Evolutionary conservation across 2,329 filamentous ascomycete genomes (phyloP), one percentile per base, ranked within the genome.

Genomic region (Botrytis hyacinthi): DNA sequence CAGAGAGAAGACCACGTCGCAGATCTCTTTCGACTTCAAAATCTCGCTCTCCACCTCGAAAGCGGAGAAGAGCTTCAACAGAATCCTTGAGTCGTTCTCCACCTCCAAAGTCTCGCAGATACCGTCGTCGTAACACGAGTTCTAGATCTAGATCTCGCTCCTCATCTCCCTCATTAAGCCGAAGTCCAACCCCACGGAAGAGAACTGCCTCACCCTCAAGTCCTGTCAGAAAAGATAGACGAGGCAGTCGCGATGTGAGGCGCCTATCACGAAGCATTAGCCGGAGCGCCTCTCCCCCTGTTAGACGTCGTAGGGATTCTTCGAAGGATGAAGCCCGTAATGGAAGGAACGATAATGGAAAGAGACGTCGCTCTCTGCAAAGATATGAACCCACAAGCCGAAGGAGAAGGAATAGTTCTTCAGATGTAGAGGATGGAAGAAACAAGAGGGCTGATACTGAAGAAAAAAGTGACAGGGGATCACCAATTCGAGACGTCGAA

Each of bases 391-490:
- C 79, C 46, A 76, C 77, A 76, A 81, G 78, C 76, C 82, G 82
- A 76, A 85, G 84, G 76, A 86, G 85, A 80, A 84, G 83, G 78
- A 87, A 84, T 80, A 83, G 83, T 76, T 88, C 87, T 46, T 60
- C 87, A 72, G 77, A 79, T 75, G 75, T 76, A 79, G 84, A 85
- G 81, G 84, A 83, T 80, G 81, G 81, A 80, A 85, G 83, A 83
- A 81, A 84, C 82, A 87, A 83, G 82, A 85, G 84, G 81, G 87
- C 86, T 89, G 88, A 90, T 88, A 82, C 82, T 86, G 83, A 84
- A 82, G 82, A 83, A 83, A 81, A 85, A 82, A 81, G 83, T 80
- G 84, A 82, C 82, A 79, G 76, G 74, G 73, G 73, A 75, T 77
- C 76, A 18, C 70, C 77, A 69, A 73, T 32, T 63, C 75, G 71